Base-by-base conservation (phyloP, 371 early-diverging fungal genomes). In the Mucor indicus region DNA sequence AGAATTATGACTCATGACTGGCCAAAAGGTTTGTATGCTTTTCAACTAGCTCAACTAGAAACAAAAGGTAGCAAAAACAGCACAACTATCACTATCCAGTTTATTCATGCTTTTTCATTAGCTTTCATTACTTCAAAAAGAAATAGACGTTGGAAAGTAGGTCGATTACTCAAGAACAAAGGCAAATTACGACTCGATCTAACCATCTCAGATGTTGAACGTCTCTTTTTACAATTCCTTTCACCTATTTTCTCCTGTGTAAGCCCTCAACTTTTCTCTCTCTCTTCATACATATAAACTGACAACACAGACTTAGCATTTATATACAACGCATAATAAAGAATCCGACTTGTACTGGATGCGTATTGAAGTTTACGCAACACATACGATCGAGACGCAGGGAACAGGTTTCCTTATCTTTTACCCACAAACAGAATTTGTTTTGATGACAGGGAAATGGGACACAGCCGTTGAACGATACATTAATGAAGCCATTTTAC, bases 31-130 rank as follows among this genome's bases (percentile, higher is more conserved):
- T 54, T 79, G 9, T 55, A 33, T 19, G 52, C 63, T 16, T 41
- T 60, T 1, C 79, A 79, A 48, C 31, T 74, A 9, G 70, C 75
- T 0, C 70, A 74, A 22, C 20, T 77, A 16, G 78, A 74, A 24
- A 44, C 75, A 15, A 38, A 51, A 15, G 63, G 67, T 62, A 44
- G 35, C 6, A 33, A 7, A 27, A 7, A 27, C 11, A 27, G 5
- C 5, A 7, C 5, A 7, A 27, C 11, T 7, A 7, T 27, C 29
- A 27, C 29, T 7, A 27, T 5, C 29, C 5, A 7, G 5, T 27
- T 27, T 27, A 7, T 27, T 27, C 11, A 7, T 27, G 5, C 11
- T 27, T 27, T 27, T 11, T 27, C 39, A 30, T 44, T 33, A 64
- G 64, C 60, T 41, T 51, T 61, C 13, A 53, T 55, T 24, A 44